Evolutionary conservation across 495 filamentous ascomycete genomes (phyloP).

Genomic region (Aspergillus sclerotioniger): DNA sequence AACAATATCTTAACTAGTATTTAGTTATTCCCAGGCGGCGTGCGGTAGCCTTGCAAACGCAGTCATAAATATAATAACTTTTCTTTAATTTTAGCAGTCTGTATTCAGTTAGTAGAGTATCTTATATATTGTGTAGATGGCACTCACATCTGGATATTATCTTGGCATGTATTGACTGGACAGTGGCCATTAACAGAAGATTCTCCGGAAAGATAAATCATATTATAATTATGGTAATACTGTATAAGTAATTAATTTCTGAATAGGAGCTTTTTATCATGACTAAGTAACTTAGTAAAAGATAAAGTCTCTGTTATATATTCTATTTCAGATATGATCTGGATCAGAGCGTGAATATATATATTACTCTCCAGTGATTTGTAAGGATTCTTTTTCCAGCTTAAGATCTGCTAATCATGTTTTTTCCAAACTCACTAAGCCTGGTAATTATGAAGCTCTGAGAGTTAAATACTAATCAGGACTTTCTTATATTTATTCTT

Average conservation of each 20-base stretch:
- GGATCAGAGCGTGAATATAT: constrained; percentile 14
- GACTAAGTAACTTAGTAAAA: constrained; percentile 21
- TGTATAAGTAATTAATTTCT: constrained; percentile 19
- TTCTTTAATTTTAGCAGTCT: constrained; percentile 19
- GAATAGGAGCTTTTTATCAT: constrained; percentile 23
- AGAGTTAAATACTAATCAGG: constrained; percentile 13
- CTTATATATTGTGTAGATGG: constrained; percentile 9
- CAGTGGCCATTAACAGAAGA: constrained; percentile 18
- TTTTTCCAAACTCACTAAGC: constrained; percentile 15
- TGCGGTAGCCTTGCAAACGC: constrained; percentile 8
- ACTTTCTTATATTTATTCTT: constrained; percentile 18
- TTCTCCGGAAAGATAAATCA: constrained; percentile 23
- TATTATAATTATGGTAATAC: constrained; percentile 19
- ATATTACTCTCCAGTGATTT: constrained; percentile 13
- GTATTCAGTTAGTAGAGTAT: constrained; percentile 13
- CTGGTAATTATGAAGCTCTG: constrained; percentile 20
- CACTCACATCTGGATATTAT: constrained; percentile 15
- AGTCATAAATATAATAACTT: constrained; percentile 22
- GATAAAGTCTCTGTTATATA: constrained; percentile 19
- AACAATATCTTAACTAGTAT: constrained; percentile 17
- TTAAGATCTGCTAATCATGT: constrained; percentile 19
- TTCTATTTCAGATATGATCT: constrained; percentile 18
- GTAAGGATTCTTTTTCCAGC: constrained; percentile 10
- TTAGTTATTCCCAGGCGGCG: constrained; percentile 12
- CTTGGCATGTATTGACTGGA: constrained; percentile 14